Evolutionary conservation across 768 basidiomycete species (phyloP), one percentile per base, ranked within the genome.

Genomic region (Pisolithus albus): DNA sequence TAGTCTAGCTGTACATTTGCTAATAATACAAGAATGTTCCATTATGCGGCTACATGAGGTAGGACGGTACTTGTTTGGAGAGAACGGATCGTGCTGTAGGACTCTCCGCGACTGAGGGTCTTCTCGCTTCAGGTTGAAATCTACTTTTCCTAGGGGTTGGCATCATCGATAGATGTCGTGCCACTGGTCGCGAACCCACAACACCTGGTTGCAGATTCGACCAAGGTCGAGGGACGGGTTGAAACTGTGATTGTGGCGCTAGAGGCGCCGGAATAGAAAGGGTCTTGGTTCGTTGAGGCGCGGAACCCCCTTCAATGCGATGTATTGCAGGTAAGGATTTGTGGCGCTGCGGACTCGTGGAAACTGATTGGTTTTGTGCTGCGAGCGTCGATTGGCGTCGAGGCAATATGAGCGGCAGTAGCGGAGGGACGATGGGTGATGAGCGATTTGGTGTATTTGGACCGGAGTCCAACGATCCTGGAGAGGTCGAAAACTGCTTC

Each of bases 291-390:
- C 52, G 49, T 0, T 5, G 54, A 24, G 44, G 44, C 15, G 24
- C 26, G n/a, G 56, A 13, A 1, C 10, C 39, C 11, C 37, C 24
- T 21, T 41, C 49, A 19, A 32, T 26, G 5, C 61, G 58, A 44
- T 48, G 53, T 36, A 54, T 52, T 34, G 58, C 55, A 37, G 65
- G 65, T 46, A 66, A 59, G 8, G 64, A 63, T 18, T 26, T 45
- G 32, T 59, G 63, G 18, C 65, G 43, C 13, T 58, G 38, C 53
- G 42, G 13, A 16, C 43, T 18, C 4, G 47, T 15, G 8, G 49
- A 30, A 47, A 47, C 23, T n/a, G 49, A 36, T 23, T 42, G 39
- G 28, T 16, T 40, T 21, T 36, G 37, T 15, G 45, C 23, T 45
- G 61, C 47, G 1, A 54, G 11, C 16, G 42, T 46, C 16, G 45